Conservation (phyloP, 768 basidiomycete species). For the Auriscalpium microsporum region DNA sequence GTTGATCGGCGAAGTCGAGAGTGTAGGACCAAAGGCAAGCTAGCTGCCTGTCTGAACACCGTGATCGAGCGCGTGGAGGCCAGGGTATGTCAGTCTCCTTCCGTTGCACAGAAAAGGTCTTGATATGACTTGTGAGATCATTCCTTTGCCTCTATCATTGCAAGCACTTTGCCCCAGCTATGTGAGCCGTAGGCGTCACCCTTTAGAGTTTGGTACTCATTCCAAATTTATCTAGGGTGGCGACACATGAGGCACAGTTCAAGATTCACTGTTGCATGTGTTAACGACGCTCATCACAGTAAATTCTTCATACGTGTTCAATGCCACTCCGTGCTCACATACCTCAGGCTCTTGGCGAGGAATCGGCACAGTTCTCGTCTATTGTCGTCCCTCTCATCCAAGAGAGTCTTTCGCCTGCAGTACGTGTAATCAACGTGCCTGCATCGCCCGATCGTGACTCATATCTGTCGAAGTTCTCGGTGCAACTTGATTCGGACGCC, state of each 20-base stretch:
- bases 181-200: constrained; percentile 42
- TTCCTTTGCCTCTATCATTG: constrained; percentile 54
- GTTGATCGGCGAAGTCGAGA: constrained; percentile 65
- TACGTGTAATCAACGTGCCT: constrained; percentile 25
- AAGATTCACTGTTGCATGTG: constrained; percentile 62
- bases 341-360: constrained; percentile 54
- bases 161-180: constrained; percentile 55
- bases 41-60: constrained; percentile 60
- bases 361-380: constrained; percentile 44
- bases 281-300: constrained; percentile 67
- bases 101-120: neutral
- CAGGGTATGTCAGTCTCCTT: constrained; percentile 21
- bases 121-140: constrained; percentile 38
- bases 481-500: constrained; percentile 72
- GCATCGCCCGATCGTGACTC: constrained; percentile 1
- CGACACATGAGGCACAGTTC: constrained; percentile 58
- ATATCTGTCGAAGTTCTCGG: constrained; percentile 36
- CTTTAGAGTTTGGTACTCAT: constrained; percentile 4
- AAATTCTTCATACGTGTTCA: constrained; percentile 10
- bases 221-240: constrained; percentile 39
- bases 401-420: constrained; percentile 49
- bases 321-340: constrained; percentile 1
- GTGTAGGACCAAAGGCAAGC: constrained; percentile 63
- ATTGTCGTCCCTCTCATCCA: constrained; percentile 58
- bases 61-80: constrained; percentile 47